Evolutionary conservation across 345 rosid species (phyloP).

Genomic region (Eucalyptus sp.): DNA sequence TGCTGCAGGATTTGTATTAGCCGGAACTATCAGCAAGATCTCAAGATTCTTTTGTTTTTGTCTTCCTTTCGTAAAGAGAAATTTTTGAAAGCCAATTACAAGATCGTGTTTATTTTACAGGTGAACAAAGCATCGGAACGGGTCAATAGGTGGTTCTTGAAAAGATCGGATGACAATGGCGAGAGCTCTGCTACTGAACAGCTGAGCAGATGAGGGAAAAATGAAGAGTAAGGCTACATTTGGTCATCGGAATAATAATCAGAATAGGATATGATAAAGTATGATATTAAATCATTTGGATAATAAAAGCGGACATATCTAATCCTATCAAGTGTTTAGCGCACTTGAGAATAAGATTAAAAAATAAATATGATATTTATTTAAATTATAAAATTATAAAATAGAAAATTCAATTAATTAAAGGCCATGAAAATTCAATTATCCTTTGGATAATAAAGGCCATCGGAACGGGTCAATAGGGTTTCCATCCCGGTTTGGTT

Average conservation of each 20-base stretch:
- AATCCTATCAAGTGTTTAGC: too few species aligned
- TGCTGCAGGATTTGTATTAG: neutral
- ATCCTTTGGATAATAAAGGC: too few species aligned
- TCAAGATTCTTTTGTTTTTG: neutral
- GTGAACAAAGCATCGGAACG: constrained; percentile 10
- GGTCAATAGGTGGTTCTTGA: constrained; percentile 1
- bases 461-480: too few species aligned
- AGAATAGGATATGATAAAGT: too few species aligned
- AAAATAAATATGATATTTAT: too few species aligned
- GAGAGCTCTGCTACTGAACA: neutral
- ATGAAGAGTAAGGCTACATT: neutral
- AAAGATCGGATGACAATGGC: neutral
- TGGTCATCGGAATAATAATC: too few species aligned
- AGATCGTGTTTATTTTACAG: neutral
- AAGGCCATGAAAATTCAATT: too few species aligned
- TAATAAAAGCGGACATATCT: too few species aligned
- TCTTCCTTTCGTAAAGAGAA: neutral
- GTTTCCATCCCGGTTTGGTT: neutral
- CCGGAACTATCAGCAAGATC: neutral
- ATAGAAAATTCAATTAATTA: too few species aligned
- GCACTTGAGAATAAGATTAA: too few species aligned
- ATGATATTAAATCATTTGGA: too few species aligned
- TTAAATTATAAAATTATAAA: too few species aligned
- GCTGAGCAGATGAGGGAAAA: neutral
- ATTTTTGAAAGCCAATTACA: neutral